Percentiles rank a stretch among this genome's conserved stretches.
Conservation (phyloP, 2,329 filamentous ascomycete genomes). For the Monosporascus sp. region DNA sequence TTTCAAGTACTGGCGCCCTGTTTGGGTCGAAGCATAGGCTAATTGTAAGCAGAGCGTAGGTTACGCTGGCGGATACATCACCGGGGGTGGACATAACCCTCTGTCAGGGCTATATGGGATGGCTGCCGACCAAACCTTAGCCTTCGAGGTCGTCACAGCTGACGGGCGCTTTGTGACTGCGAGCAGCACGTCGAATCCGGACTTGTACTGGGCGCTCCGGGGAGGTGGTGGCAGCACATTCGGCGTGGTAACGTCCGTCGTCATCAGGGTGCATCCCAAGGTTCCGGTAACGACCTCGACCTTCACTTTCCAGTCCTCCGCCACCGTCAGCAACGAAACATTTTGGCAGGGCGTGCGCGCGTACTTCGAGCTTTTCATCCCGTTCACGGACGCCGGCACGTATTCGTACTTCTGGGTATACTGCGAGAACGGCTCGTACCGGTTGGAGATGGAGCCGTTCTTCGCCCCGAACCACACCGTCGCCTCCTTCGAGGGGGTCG, state of each 20-base stretch:
- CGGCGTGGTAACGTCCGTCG: conserved; percentile 33
- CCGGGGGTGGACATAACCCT: conserved; percentile 42
- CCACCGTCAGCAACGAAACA: conserved; percentile 17
- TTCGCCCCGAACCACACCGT: conserved; percentile 7
- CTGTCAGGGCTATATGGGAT: conserved; percentile 34
- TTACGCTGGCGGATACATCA: conserved; percentile 40
- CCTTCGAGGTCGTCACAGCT: conserved; percentile 11
- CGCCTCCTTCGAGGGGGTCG: conserved; percentile 8
- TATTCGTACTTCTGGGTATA: conserved; percentile 18
- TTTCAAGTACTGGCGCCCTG: no score
- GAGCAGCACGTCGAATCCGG: conserved; percentile 31
- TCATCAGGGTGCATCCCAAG: conserved; percentile 9
- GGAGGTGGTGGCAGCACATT: conserved; percentile 47
- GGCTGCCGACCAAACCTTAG: conserved; percentile 38
- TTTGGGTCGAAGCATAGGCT: background rate
- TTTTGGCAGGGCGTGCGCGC: conserved; percentile 13
- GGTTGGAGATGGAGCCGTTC: conserved; percentile 17
- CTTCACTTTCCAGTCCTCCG: conserved; percentile 2
- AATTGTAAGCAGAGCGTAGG: conserved; percentile 26
- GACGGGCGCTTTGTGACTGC: conserved; percentile 29
- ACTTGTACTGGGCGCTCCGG: conserved; percentile 50
- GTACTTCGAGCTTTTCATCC: conserved; percentile 15
- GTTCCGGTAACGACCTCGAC: conserved; percentile 5
- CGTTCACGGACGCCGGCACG: conserved; percentile 19
- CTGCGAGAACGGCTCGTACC: background rate